Evolutionary conservation across 768 basidiomycete genomes (phyloP).

Genomic region (Lactarius indigo): DNA sequence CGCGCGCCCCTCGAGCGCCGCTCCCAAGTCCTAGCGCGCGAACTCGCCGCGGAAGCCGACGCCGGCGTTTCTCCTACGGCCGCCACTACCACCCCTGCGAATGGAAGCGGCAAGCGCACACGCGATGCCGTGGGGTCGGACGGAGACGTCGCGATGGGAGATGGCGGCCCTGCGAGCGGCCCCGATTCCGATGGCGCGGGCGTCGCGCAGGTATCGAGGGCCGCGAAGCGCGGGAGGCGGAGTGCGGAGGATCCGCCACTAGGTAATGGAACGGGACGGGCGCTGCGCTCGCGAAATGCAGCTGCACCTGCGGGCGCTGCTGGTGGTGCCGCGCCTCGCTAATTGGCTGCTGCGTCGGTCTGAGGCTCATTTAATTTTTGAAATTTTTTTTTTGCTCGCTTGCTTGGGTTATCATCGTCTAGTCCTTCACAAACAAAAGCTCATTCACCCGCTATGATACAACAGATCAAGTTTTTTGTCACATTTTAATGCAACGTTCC

Average conservation of each 20-base stretch:
- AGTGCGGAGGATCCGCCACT: neutral
- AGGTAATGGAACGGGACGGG: neutral
- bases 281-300: conserved; percentile 11
- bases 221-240: conserved; percentile 11
- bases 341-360: neutral
- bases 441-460: neutral
- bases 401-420: conserved; percentile 1
- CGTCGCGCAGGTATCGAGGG: neutral
- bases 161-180: neutral
- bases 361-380: neutral
- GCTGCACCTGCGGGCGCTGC: neutral
- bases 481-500: neutral
- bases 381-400: neutral
- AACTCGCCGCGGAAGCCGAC: conserved; percentile 13
- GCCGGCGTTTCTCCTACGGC: neutral
- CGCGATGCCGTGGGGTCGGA: neutral
- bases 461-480: neutral
- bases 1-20: conserved; percentile 22
- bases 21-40: conserved; percentile 23
- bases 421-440: neutral
- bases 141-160: conserved; percentile 14
- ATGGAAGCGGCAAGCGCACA: neutral
- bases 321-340: neutral
- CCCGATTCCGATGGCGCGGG: neutral
- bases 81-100: neutral